phyloP scores from a whole-genome alignment of 768 basidiomycete species.

The Podaxis sp. region DNA sequence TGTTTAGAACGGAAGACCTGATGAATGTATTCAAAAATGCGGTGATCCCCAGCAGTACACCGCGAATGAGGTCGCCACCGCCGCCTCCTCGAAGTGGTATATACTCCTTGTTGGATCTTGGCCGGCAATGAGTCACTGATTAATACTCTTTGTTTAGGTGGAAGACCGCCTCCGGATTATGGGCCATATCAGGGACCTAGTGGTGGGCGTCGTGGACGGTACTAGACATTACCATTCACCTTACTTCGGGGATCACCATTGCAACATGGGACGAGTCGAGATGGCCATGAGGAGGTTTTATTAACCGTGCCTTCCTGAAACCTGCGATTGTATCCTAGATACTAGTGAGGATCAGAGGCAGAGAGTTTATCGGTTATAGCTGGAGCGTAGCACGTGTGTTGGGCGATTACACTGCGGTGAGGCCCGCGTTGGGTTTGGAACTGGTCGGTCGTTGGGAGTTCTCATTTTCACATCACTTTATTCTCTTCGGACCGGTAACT shows the following conservation, averaged over 20 bases:
- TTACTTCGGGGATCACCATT: not conserved
- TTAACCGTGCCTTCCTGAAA: too few species aligned
- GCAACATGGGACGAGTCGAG: too few species aligned
- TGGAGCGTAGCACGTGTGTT: too few species aligned
- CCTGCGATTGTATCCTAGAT: too few species aligned
- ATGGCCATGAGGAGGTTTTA: too few species aligned
- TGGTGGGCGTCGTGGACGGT: slow-evolving; percentile 25
- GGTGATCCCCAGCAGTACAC: slow-evolving; percentile 66
- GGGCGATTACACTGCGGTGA: too few species aligned
- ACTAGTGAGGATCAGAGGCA: too few species aligned
- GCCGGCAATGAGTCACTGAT: not conserved
- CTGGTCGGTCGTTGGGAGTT: too few species aligned
- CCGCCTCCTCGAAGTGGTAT: slow-evolving; percentile 38
- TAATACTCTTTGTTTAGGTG: slow-evolving; percentile 36
- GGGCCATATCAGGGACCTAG: slow-evolving; percentile 81
- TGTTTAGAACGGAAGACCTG: slow-evolving; percentile 88
- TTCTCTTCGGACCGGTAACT: too few species aligned
- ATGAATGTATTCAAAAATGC: slow-evolving; percentile 84
- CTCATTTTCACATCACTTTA: too few species aligned
- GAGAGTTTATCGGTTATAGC: too few species aligned
- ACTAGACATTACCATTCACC: not conserved
- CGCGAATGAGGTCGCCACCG: slow-evolving; percentile 55
- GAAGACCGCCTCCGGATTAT: slow-evolving; percentile 83
- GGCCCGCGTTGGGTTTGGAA: too few species aligned
- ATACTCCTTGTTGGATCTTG: slow-evolving; percentile 2